A percentile compares a stretch with the other conserved stretches of the same genome.
These are phyloP conservation scores for Salvia splendens DNA, from an alignment of 257 asterid species.

Conservation along the genomic window DNA sequence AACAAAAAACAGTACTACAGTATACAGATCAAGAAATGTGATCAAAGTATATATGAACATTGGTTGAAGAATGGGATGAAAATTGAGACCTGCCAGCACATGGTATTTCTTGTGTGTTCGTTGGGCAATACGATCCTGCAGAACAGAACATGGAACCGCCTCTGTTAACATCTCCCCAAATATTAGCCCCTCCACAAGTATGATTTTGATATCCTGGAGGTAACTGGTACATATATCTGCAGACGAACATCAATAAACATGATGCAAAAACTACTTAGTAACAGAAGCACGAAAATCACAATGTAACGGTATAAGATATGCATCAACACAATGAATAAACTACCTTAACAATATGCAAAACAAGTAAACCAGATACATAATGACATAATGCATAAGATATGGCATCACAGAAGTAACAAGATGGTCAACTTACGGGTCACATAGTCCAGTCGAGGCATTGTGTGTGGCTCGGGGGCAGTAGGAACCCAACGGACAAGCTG, in stretches of 20 bases:
- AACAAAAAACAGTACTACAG: not conserved
- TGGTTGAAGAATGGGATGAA: too few relatives aligned
- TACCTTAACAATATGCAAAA: too few relatives aligned
- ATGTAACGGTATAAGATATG: not conserved
- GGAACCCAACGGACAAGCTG: conserved; percentile 94
- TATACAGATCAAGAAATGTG: not conserved
- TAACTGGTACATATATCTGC: conserved; percentile 76
- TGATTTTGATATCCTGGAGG: conserved; percentile 63
- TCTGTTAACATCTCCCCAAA: conserved; percentile 82
- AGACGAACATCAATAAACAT: conserved; percentile 13
- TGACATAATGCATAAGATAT: not conserved
- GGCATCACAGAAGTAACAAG: too few relatives aligned
- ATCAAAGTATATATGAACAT: not conserved
- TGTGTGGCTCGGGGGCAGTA: conserved; percentile 77
- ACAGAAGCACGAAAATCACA: not conserved
- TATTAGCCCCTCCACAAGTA: conserved; percentile 91
- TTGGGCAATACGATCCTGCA: conserved; percentile 90
- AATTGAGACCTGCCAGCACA: conserved; percentile 60
- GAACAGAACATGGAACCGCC: conserved; percentile 76
- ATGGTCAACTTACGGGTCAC: conserved; percentile 73
- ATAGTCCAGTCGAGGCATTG: conserved; percentile 62
- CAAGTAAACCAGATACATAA: not conserved
- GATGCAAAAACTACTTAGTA: conserved; percentile 12
- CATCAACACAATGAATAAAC: too few relatives aligned
- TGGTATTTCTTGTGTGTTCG: conserved; percentile 54